Conservation (phyloP, 148 eudicot species). For the Mesembryanthemum crystallinum region DNA sequence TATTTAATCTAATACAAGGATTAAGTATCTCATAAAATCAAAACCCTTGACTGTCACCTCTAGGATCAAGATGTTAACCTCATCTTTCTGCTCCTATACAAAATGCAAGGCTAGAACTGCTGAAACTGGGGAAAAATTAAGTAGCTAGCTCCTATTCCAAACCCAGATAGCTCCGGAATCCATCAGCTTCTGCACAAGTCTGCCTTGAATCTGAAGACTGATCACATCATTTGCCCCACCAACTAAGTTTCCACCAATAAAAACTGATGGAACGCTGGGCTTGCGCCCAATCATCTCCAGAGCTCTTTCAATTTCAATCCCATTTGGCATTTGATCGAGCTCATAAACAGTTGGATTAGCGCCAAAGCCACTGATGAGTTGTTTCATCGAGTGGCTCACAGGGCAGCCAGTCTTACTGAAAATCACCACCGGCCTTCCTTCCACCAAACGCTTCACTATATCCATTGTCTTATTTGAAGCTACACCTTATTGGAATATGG, state of each 20-base stretch:
- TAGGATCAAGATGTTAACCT: neutral
- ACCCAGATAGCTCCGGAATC: conserved; percentile 36
- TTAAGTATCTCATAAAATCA: no score
- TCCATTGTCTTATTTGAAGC: conserved; percentile 14
- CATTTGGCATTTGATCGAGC: conserved; percentile 22
- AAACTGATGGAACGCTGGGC: conserved; percentile 20
- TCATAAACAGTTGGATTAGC: conserved; percentile 23
- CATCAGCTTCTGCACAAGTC: conserved; percentile 34
- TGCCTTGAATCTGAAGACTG: conserved; percentile 33
- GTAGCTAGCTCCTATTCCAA: conserved; percentile 29
- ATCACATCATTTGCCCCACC: conserved; percentile 30
- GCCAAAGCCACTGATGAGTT: conserved; percentile 23
- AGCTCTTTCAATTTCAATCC: conserved; percentile 13
- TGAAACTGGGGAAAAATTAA: no score
- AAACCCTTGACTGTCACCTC: no score
- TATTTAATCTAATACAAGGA: no score
- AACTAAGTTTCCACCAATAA: conserved; percentile 23
- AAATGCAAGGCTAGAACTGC: neutral
- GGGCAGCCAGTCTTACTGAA: conserved; percentile 25
- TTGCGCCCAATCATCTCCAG: conserved; percentile 22
- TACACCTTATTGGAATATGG: neutral
- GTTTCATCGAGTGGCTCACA: conserved; percentile 24
- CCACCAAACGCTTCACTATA: conserved; percentile 14
- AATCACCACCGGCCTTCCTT: conserved; percentile 18
- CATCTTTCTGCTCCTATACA: neutral